phyloP scores from a whole-genome alignment of 73 alveolate genomes.

The Paramecium caudatum region DNA sequence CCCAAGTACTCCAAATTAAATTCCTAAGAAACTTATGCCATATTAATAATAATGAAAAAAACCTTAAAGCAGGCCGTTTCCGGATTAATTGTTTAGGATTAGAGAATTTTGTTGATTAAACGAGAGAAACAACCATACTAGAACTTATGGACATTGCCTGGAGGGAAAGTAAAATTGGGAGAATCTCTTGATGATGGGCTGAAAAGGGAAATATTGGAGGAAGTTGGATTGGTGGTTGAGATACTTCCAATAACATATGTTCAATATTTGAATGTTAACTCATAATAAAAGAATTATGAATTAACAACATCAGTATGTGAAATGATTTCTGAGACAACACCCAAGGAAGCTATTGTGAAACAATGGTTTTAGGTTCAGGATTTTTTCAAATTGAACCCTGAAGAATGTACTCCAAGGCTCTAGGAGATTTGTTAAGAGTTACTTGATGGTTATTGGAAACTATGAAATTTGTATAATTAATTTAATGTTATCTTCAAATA shows the following conservation, averaged over 20 bases:
- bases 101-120: slow-evolving; percentile 1
- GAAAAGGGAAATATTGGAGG: slow-evolving; percentile 33
- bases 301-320: no score
- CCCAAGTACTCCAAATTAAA: slow-evolving; percentile 24
- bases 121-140: slow-evolving; percentile 55
- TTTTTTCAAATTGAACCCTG: no score
- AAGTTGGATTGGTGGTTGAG: slow-evolving; percentile 1
- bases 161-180: background rate
- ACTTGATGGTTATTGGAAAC: no score
- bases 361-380: no score
- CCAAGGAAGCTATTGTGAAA: no score
- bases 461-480: slow-evolving; percentile 17
- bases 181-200: slow-evolving; percentile 31
- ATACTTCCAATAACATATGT: no score
- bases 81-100: slow-evolving; percentile 4
- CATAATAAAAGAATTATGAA: background rate
- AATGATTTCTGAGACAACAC: no score
- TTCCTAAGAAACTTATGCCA: slow-evolving; percentile 1
- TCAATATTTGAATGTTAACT: no score
- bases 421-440: no score
- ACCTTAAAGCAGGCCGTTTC: slow-evolving; percentile 14
- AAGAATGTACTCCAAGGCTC: no score
- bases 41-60: background rate
- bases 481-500: slow-evolving; percentile 47
- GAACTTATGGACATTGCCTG: slow-evolving; percentile 52